Evolutionary conservation across 495 filamentous ascomycete genomes (phyloP).

Genomic region (Penicillium chermesinum): DNA sequence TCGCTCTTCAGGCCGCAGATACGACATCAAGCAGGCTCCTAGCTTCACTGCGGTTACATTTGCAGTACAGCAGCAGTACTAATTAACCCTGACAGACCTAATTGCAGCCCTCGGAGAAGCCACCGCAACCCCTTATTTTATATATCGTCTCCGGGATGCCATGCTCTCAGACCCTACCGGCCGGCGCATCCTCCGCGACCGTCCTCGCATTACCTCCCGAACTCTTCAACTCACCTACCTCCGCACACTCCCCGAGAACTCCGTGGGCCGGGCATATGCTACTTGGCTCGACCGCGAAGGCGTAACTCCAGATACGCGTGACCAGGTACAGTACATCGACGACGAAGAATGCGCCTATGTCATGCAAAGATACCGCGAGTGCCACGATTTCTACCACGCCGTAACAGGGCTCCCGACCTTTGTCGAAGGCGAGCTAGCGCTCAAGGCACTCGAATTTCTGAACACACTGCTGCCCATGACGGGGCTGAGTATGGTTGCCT

Average conservation of each 20-base stretch:
- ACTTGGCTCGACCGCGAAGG: conserved; percentile 88
- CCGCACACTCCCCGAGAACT: conserved; percentile 63
- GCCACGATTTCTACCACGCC: conserved; percentile 98
- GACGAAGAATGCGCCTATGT: conserved; percentile 95
- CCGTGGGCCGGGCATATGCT: conserved; percentile 80
- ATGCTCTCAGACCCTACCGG: conserved; percentile 86
- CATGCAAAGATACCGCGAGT: conserved; percentile 97
- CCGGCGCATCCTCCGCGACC: conserved; percentile 83
- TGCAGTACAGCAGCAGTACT: not conserved
- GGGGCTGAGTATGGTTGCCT: conserved; percentile 69
- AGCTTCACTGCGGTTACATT: not conserved
- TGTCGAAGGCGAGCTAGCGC: conserved; percentile 85
- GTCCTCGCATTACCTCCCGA: conserved; percentile 79
- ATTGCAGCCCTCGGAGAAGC: conserved; percentile 91
- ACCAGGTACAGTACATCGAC: conserved; percentile 80
- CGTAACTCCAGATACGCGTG: conserved; percentile 85
- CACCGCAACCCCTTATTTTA: conserved; percentile 92
- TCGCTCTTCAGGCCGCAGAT: no score
- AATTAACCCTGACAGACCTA: conserved; percentile 56
- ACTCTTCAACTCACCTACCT: conserved; percentile 67
- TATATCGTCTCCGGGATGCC: conserved; percentile 80
- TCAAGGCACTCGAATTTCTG: conserved; percentile 95
- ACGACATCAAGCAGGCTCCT: no score
- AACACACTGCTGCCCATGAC: conserved; percentile 96
- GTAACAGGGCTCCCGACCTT: conserved; percentile 89